phyloP scores from a whole-genome alignment of 352 stramenopile genomes.

The Phytophthora ramorum region DNA sequence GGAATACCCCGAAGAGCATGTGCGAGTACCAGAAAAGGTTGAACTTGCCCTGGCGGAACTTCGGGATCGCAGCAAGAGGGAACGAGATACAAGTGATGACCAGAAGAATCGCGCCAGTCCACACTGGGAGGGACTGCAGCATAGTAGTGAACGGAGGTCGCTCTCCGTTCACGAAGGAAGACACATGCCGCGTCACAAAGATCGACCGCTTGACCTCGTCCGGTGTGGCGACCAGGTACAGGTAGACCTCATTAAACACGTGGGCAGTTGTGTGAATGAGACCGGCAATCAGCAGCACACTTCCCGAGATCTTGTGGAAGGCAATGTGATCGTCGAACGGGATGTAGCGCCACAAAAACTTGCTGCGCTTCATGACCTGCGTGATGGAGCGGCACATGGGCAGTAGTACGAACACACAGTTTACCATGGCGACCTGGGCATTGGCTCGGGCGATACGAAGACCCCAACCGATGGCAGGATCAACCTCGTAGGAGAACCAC shows the following conservation, averaged over 20 bases:
- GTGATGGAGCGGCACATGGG: slow-evolving; percentile 85
- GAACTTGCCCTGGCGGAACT: slow-evolving; percentile 78
- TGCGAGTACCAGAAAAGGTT: slow-evolving; percentile 88
- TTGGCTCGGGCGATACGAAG: slow-evolving; percentile 74
- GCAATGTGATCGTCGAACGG: slow-evolving; percentile 84
- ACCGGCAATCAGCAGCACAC: slow-evolving; percentile 58
- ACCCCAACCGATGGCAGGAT: slow-evolving; percentile 78
- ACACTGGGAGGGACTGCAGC: slow-evolving; percentile 73
- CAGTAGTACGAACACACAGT: slow-evolving; percentile 76
- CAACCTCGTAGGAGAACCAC: slow-evolving; percentile 73
- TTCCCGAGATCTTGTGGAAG: slow-evolving; percentile 81
- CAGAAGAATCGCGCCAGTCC: slow-evolving; percentile 76
- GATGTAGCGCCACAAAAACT: slow-evolving; percentile 73
- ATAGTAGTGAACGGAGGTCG: slow-evolving; percentile 71
- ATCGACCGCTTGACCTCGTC: slow-evolving; percentile 68
- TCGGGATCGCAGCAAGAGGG: slow-evolving; percentile 71
- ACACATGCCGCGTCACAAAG: slow-evolving; percentile 62
- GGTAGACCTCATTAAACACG: slow-evolving; percentile 72
- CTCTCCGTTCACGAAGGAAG: slow-evolving; percentile 51
- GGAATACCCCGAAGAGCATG: slow-evolving; percentile 79
- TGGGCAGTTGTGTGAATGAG: slow-evolving; percentile 73
- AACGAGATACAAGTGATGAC: slow-evolving; percentile 74
- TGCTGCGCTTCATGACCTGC: slow-evolving; percentile 72
- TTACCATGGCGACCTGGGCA: slow-evolving; percentile 82
- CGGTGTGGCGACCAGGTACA: slow-evolving; percentile 72